These are phyloP conservation scores for Telopea speciosissima DNA, from an alignment of 177 flowering plant genomes.

Conservation along the genomic window DNA sequence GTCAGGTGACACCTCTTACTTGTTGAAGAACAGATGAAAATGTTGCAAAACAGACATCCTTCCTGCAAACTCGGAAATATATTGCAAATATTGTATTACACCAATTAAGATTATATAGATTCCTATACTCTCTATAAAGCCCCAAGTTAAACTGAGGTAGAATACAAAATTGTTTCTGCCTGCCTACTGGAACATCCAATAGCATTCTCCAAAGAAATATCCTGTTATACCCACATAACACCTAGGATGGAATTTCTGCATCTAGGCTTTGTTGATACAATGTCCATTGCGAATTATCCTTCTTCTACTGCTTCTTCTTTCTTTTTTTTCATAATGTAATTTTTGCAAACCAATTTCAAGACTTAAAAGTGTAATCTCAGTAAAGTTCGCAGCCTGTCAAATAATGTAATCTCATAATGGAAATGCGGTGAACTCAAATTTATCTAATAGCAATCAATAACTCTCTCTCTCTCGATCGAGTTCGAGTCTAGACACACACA, in stretches of 20 bases:
- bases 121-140: not conserved
- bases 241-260: not conserved
- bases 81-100: constrained; percentile 22
- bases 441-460: too few relatives aligned
- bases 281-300: too few relatives aligned
- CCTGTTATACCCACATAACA: not conserved
- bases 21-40: constrained; percentile 43
- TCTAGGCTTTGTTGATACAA: not conserved
- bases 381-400: too few relatives aligned
- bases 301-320: too few relatives aligned
- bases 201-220: not conserved
- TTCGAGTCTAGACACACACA: too few relatives aligned
- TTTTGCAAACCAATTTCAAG: too few relatives aligned
- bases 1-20: constrained; percentile 47
- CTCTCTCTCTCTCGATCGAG: too few relatives aligned
- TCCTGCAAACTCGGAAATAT: constrained; percentile 61
- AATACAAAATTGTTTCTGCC: not conserved
- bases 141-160: not conserved
- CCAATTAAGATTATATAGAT: constrained; percentile 9
- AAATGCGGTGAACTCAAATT: too few relatives aligned
- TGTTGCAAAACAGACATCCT: constrained; percentile 41
- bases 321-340: too few relatives aligned
- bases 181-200: not conserved
- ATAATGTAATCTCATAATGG: too few relatives aligned
- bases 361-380: too few relatives aligned